phyloP scores from a whole-genome alignment of 225 moss, liverwort and hornwort genomes.

The Ulota crispa region DNA sequence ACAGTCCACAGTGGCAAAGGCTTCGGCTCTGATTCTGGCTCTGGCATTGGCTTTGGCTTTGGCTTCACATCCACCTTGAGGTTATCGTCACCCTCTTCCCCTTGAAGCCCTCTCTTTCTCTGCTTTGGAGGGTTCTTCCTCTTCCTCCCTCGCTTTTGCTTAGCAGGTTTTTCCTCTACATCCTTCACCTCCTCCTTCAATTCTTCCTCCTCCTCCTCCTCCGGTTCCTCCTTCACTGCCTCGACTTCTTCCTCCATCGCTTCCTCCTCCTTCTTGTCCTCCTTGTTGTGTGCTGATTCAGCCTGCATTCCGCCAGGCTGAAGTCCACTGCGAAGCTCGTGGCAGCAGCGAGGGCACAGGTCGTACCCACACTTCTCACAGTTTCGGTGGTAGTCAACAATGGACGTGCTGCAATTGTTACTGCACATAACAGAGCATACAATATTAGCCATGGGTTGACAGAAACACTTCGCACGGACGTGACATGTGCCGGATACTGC shows the following conservation, averaged over 20 bases:
- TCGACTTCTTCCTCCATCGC: background rate
- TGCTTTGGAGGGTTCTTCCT: slow-evolving; percentile 29
- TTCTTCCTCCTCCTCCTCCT: background rate
- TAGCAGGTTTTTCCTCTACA: slow-evolving; percentile 5
- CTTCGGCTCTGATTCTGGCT: slow-evolving; percentile 19
- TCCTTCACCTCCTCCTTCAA: slow-evolving; percentile 7
- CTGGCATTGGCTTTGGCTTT: slow-evolving; percentile 19
- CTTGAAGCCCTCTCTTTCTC: slow-evolving; percentile 13
- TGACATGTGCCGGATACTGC: background rate
- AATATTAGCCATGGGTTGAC: slow-evolving; percentile 7
- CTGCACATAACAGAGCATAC: slow-evolving; percentile 40
- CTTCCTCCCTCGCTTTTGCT: slow-evolving; percentile 35
- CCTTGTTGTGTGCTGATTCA: slow-evolving; percentile 55
- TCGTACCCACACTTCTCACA: slow-evolving; percentile 71
- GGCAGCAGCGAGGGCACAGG: slow-evolving; percentile 86
- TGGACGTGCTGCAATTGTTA: slow-evolving; percentile 88
- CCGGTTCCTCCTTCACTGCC: background rate
- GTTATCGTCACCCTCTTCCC: slow-evolving; percentile 20
- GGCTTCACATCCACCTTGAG: slow-evolving; percentile 8
- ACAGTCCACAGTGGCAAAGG: slow-evolving; percentile 48
- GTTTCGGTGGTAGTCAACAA: slow-evolving; percentile 85
- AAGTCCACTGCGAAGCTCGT: slow-evolving; percentile 71
- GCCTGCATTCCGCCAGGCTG: slow-evolving; percentile 87
- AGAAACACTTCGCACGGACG: background rate
- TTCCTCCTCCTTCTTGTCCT: slow-evolving; percentile 3